phyloP scores from a whole-genome alignment of 2,329 filamentous ascomycete genomes.

The Epichloe brachyelytri region DNA sequence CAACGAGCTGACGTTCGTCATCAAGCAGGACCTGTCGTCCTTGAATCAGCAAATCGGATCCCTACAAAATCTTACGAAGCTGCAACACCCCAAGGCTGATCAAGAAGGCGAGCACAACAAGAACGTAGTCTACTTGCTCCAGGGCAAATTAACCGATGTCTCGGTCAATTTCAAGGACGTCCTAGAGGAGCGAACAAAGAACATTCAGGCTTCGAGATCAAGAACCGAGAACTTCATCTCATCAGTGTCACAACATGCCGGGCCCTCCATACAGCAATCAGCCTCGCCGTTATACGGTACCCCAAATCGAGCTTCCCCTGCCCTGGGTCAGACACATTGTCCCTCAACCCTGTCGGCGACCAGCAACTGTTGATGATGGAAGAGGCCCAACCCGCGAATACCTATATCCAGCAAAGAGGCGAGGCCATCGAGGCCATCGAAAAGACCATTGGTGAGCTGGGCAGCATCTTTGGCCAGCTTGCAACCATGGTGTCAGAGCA shows the following conservation, averaged over 20 bases:
- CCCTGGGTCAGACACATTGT: constrained; percentile 62
- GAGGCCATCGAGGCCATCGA: constrained; percentile 97
- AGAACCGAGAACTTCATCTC: constrained; percentile 96
- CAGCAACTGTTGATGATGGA: constrained; percentile 86
- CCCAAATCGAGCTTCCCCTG: constrained; percentile 52
- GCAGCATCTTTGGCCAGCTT: constrained; percentile 81
- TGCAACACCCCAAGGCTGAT: constrained; percentile 58
- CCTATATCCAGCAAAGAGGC: constrained; percentile 84
- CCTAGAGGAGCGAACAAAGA: constrained; percentile 89
- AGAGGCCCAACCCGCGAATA: constrained; percentile 77
- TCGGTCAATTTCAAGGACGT: constrained; percentile 96
- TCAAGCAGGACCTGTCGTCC: constrained; percentile 87
- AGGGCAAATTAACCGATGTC: constrained; percentile 85
- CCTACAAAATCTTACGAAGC: constrained; percentile 64
- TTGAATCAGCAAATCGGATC: constrained; percentile 76
- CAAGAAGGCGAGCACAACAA: constrained; percentile 97
- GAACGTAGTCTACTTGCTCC: constrained; percentile 84
- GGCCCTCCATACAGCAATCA: constrained; percentile 55
- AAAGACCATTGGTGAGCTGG: constrained; percentile 83
- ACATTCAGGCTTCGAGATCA: constrained; percentile 86
- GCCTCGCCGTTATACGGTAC: constrained; percentile 81
- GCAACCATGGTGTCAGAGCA: constrained; percentile 97
- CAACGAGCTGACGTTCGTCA: constrained; percentile 91
- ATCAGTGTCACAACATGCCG: constrained; percentile 66
- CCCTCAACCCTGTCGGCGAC: constrained; percentile 66